A percentile compares a stretch with the other conserved stretches of the same genome.
Conservation (phyloP, 148 eudicot species). For the Rhododendron molle region DNA sequence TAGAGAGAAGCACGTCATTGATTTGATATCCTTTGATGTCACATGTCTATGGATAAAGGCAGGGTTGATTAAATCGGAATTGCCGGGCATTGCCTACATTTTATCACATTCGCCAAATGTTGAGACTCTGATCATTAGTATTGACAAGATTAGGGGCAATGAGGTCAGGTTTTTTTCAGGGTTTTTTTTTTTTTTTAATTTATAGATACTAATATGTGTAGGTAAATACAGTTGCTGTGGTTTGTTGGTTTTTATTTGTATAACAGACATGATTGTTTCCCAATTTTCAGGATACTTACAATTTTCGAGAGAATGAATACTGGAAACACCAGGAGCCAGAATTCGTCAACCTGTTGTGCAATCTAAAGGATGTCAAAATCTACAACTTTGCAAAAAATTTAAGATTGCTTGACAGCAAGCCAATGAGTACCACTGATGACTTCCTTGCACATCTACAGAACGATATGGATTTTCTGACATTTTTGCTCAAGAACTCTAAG, state of each 20-base stretch:
- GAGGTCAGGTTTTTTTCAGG: not conserved
- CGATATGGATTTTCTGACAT: conserved; percentile 1
- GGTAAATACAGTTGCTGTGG: not conserved
- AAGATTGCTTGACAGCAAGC: too few species aligned
- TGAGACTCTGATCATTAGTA: conserved; percentile 1
- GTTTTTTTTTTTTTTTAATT: not conserved
- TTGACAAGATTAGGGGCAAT: not conserved
- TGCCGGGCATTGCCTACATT: conserved; percentile 11
- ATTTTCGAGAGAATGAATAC: not conserved
- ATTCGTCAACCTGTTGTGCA: not conserved
- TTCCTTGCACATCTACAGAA: not conserved
- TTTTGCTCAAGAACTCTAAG: not conserved
- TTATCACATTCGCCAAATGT: conserved; percentile 10
- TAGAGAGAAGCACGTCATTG: not conserved
- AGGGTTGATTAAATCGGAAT: not conserved
- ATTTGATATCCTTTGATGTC: not conserved
- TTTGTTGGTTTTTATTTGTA: not conserved
- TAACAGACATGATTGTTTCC: not conserved
- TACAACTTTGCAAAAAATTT: not conserved
- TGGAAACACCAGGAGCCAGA: conserved; percentile 5
- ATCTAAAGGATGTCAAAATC: conserved; percentile 8
- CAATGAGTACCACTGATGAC: too few species aligned
- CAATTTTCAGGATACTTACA: not conserved
- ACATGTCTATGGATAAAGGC: not conserved
- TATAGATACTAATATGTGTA: not conserved